Evolutionary conservation across 176 grass and related monocot genomes (phyloP), one percentile per base, ranked within the genome.

Genomic region (Zoysia pacifica): DNA sequence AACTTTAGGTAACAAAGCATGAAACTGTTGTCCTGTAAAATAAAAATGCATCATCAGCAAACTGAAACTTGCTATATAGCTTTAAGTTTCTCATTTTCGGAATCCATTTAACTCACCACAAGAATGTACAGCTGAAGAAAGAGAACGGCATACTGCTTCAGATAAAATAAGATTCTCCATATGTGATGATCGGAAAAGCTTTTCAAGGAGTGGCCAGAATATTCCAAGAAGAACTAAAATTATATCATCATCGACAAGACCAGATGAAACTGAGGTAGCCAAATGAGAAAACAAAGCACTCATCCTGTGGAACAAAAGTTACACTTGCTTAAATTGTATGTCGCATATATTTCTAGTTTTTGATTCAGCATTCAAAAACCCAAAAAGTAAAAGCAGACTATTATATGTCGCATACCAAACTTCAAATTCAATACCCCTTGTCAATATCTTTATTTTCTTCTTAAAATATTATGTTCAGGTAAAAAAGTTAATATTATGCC

Each of bases 161-260:
- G 95, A 98, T 83, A 98, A 85, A 87, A 72, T 85, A 65, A 76
- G 40, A 83, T 89, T 91, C 75, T 94, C 95, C 92, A 98, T 93
- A 80, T 98, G 92, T 76, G 77, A 71, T 81, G 95, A 94, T 67
- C 38, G 77, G 50, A 88, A 87, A 94, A 98, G 87, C 67, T 86
- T 94, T 66, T 98, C 95, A 80, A 98, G 80, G 49, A 93, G 95
- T 58, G 92, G 95, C 92, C 95, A 98, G 46, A 93, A 85, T 88
- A 93, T 76, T 74, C 88, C 83, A 76, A 98, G 74, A 92, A 97
- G 87, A 78, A 70, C 69, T 48, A 82, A 58, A 89, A 87, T 76
- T 77, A 80, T 93, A 74, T 87, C 92, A 90, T 98, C 91, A 40
- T 97, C 94, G 36, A 89, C 53, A 64, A 86, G 81, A 89, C 81